phyloP scores from a whole-genome alignment of 176 grass and related monocot species.

The barley (Hordeum vulgare) region MorexV3_pseudomolecules_assembly NC_058518.1:447042769-447043268 shows the following conservation, averaged over 20 bases:
- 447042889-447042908: not conserved
- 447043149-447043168: constrained; percentile 20
- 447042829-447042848: no score
- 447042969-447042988: not conserved
- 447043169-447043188: constrained; percentile 23
- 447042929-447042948: not conserved
- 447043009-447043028: not conserved
- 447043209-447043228: not conserved
- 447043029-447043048: not conserved
- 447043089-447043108: no score
- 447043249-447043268: not conserved
- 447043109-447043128: not conserved
- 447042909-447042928: no score
- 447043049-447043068: not conserved
- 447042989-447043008: not conserved
- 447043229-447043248: not conserved
- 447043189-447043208: not conserved
- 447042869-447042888: not conserved
- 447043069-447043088: not conserved
- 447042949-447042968: not conserved
- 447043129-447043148: not conserved
- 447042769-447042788: no score
- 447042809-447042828: no score
- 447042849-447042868: no score
- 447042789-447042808: no score